These are phyloP conservation scores for Nakazawaea anatomiae DNA, from an alignment of 805 yeast genomes.

Conservation along the genomic window DNA sequence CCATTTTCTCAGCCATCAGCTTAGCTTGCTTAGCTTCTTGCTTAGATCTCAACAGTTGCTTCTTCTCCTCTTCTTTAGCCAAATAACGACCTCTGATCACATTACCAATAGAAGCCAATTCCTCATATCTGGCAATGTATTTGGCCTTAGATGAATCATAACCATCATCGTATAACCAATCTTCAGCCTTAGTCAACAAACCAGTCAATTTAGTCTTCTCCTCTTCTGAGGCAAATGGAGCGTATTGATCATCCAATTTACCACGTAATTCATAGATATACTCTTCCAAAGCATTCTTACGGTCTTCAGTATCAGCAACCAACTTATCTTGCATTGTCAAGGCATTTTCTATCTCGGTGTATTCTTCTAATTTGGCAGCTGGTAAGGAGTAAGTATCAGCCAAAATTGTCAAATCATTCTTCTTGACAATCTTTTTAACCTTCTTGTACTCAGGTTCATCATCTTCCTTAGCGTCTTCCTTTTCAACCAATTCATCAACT, in stretches of 20 bases:
- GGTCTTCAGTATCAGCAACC: conserved; percentile 97
- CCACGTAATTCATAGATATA: conserved; percentile 97
- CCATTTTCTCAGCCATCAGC: conserved; percentile 76
- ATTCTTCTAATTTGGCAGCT: conserved; percentile 46
- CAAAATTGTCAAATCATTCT: conserved; percentile 64
- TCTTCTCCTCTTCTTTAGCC: conserved; percentile 92
- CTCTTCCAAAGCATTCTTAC: conserved; percentile 97
- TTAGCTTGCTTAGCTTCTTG: conserved; percentile 83
- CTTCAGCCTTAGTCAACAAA: conserved; percentile 82
- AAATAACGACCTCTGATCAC: conserved; percentile 91
- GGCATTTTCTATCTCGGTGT: conserved; percentile 78
- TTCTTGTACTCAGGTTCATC: conserved; percentile 82
- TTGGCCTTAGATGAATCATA: conserved; percentile 94
- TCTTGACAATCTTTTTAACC: conserved; percentile 92
- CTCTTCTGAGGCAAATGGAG: conserved; percentile 81
- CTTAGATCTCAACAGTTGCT: conserved; percentile 80
- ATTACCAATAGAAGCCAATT: conserved; percentile 91
- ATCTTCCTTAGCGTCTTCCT: conserved; percentile 45
- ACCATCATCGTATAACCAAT: conserved; percentile 98
- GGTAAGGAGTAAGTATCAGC: conserved; percentile 60
- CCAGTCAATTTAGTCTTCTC: conserved; percentile 78
- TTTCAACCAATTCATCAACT: conserved; percentile 83
- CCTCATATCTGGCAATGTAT: conserved; percentile 97
- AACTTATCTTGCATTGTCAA: conserved; percentile 88
- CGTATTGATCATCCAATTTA: conserved; percentile 88